Base-by-base conservation (phyloP, 305 asterid genomes). In the Fraxinus dipetala region DNA sequence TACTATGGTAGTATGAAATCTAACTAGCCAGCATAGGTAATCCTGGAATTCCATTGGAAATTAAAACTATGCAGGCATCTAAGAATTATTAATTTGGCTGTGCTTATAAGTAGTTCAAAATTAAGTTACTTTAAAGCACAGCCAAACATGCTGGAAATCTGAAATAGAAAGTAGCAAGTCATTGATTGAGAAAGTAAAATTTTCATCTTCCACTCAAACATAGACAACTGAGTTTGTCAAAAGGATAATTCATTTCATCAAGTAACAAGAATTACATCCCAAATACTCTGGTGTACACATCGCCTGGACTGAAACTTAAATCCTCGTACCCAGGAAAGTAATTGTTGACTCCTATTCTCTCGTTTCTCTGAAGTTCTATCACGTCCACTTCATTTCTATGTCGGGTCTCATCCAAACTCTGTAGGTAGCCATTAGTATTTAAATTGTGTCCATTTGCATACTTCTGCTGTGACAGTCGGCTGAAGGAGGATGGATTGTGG, bases 291-390 rank as follows among this genome's bases (percentile, higher is more conserved):
- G 89, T 85, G 90, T 91, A 92, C 87, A 90, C 89, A 85, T 95
- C 97, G 4, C 94, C 90, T 30, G 94, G 85, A 87, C 84, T 88
- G 80, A 88, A 91, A 91, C 85, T 88, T 77, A 86, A 31, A 87
- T 91, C 97, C 77, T 91, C 97, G 83, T 91, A 88, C 82, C 92
- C 91, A 0, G 94, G 83, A 65, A 85, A 91, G 90, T 88, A 90
- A 14, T 85, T 85, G 89, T 84, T 85, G 32, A 86, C 89, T 43
- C 94, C 93, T 84, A 91, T 83, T 83, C 89, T 92, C 82, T 89
- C 92, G 6, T 85, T 92, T 79, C 94, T 91, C 90, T 87, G 88
- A 83, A 85, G 79, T 45, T 91, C 93, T 74, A 84, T 76, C 79
- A 72, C 73, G 65, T 82, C 90, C 75, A 74, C 83, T 65, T 92